Conservation (phyloP, 192 early-diverging fungal genomes). For the Coemansia reversa region DNA sequence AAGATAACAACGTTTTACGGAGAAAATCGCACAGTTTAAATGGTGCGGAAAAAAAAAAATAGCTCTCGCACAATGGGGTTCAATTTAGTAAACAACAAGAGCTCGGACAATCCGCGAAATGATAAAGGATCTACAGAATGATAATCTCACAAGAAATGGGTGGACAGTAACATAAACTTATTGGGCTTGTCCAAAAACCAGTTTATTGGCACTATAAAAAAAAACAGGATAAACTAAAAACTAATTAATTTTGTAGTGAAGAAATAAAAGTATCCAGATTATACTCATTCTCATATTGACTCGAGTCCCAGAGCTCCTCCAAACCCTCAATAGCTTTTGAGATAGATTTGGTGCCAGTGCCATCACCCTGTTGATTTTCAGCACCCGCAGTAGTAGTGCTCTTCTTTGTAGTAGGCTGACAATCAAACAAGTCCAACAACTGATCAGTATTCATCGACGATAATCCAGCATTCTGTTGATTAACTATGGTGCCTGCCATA, state of each 20-base stretch:
- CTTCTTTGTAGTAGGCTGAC: conserved; percentile 55
- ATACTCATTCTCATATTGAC: conserved; percentile 83
- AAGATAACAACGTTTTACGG: no score
- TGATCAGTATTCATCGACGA: conserved; percentile 95
- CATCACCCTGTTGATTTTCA: conserved; percentile 11
- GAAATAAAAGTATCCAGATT: conserved; percentile 77
- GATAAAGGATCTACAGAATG: background rate
- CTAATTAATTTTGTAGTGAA: conserved; percentile 43
- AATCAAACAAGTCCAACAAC: conserved; percentile 88
- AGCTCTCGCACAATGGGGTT: no score
- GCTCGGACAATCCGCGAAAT: no score
- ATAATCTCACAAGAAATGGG: background rate
- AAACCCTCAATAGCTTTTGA: conserved; percentile 60
- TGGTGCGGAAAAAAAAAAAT: no score
- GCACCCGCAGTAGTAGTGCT: conserved; percentile 5
- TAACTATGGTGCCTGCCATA: conserved; percentile 93
- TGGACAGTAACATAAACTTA: no score
- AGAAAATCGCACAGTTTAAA: no score
- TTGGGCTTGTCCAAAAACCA: no score
- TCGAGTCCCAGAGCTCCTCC: conserved; percentile 89
- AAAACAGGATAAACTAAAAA: conserved; percentile 1
- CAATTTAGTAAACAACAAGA: no score
- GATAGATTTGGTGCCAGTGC: conserved; percentile 29
- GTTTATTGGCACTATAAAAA: no score
- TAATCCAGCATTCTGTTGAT: conserved; percentile 93